Evolutionary conservation across 306 rosid genomes (phyloP), one percentile per base, ranked within the genome.

Genomic region (Quercus engelmannii): DNA sequence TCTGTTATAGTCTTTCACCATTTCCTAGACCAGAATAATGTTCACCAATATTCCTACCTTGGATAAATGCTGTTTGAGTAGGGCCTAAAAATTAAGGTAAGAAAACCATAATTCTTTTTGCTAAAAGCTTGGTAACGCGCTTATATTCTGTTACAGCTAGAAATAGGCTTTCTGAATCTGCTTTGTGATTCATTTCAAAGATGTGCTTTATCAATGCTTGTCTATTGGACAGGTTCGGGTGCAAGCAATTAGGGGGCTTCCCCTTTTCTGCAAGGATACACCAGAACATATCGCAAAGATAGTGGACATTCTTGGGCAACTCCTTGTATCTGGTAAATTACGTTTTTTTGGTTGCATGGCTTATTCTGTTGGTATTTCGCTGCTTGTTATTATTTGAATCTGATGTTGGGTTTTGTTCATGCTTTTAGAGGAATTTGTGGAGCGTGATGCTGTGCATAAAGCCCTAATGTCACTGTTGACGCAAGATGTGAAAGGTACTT

Each of bases 401-500:
- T 87, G 83, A 91, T 77, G 15, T 76, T 76, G 35, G 73, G 57
- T 0, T 76, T 33, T 14, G 35, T 71, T 43, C 71, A 82, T 87
- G 76, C 28, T 68, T n/a, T 70, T 78, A 95, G 99, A 93, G 85
- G 99, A 95, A 82, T 95, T 95, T 75, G 97, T 95, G 91, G 99
- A 91, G 90, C 98, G 99, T 38, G 99, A 95, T 84, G 98, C 98
- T 12, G 99, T 93, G 62, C 97, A 93, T 76, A 95, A 93, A 86
- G 97, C 99, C 83, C 96, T 95, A 17, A 85, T 95, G 99, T 92
- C 99, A 26, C 90, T 95, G 71, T 83, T 95, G 89, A 90, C 96
- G 85, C 98, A 95, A 87, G 97, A 95, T 83, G 97, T 93, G 74
- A 95, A 91, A 91, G 98, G 99, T 95, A 89, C 75, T 52, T 74